phyloP scores from a whole-genome alignment of 78 protist species.

The Guillardia theta region DNA sequence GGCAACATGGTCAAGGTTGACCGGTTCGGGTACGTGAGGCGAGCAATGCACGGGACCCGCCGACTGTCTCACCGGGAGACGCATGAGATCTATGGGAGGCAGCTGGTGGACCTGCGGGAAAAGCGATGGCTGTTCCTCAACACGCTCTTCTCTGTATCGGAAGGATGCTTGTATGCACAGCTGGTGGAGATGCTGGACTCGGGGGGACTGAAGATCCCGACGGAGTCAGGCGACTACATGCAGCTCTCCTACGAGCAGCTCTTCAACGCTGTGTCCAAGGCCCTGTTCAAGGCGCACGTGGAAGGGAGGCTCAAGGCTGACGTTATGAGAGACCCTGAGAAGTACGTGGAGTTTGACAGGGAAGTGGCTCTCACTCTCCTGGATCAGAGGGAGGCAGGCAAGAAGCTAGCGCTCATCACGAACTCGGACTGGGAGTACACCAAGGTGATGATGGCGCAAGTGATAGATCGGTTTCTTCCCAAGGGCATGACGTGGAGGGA shows the following conservation, averaged over 20 bases:
- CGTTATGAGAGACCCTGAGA: background rate
- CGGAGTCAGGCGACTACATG: background rate
- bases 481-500: background rate
- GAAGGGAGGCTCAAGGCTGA: background rate
- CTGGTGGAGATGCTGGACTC: constrained; percentile 32
- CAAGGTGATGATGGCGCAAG: background rate
- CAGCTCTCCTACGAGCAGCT: background rate
- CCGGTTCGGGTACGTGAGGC: constrained; percentile 41
- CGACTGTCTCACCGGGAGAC: background rate
- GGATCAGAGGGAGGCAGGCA: constrained; percentile 32
- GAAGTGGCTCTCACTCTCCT: background rate
- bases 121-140: constrained; percentile 36
- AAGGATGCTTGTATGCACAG: constrained; percentile 39
- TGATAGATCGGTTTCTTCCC: background rate
- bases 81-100: background rate
- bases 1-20: background rate
- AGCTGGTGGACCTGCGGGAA: background rate
- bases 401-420: background rate
- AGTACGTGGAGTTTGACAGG: background rate
- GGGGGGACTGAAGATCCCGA: background rate
- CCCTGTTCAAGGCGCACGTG: constrained; percentile 42
- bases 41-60: constrained; percentile 48
- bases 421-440: constrained; percentile 24
- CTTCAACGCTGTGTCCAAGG: background rate
- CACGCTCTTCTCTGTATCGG: constrained; percentile 42